phyloP scores from a whole-genome alignment of 2,329 filamentous ascomycete genomes.

The Lachnellula cervina region DNA sequence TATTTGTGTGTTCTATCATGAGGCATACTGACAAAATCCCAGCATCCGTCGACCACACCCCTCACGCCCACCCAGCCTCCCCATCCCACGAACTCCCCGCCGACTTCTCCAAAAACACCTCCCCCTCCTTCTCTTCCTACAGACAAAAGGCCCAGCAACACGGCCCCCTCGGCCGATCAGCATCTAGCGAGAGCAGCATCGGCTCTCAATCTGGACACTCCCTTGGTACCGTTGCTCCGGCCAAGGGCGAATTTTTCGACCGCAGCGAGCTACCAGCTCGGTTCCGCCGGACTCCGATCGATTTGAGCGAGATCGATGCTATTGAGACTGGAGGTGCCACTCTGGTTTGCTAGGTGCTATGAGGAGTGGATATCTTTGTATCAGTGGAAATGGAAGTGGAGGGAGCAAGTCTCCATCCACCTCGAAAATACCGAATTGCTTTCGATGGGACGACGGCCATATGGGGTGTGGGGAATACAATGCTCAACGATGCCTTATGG shows the following conservation, averaged over 20 bases:
- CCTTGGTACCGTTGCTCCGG: constrained; percentile 67
- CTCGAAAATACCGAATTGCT: not conserved
- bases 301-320: constrained; percentile 84
- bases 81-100: constrained; percentile 49
- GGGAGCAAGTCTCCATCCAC: not conserved
- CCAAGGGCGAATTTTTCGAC: constrained; percentile 78
- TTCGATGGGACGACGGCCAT: not conserved
- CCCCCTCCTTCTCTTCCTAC: constrained; percentile 53
- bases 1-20: not conserved
- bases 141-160: constrained; percentile 55
- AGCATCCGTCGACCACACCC: constrained; percentile 54
- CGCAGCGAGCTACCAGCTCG: constrained; percentile 78
- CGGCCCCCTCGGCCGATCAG: constrained; percentile 44
- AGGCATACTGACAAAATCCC: constrained; percentile 16
- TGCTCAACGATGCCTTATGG: too few species aligned
- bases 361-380: not conserved
- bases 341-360: constrained; percentile 37
- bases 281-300: constrained; percentile 73
- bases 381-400: not conserved
- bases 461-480: too few species aligned
- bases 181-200: constrained; percentile 16
- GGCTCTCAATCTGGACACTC: constrained; percentile 50
- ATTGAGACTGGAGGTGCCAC: constrained; percentile 89
- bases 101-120: constrained; percentile 41
- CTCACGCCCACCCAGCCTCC: constrained; percentile 52